Base-by-base conservation (phyloP, 73 alveolate species). In the Durusdinium trenchii region DNA sequence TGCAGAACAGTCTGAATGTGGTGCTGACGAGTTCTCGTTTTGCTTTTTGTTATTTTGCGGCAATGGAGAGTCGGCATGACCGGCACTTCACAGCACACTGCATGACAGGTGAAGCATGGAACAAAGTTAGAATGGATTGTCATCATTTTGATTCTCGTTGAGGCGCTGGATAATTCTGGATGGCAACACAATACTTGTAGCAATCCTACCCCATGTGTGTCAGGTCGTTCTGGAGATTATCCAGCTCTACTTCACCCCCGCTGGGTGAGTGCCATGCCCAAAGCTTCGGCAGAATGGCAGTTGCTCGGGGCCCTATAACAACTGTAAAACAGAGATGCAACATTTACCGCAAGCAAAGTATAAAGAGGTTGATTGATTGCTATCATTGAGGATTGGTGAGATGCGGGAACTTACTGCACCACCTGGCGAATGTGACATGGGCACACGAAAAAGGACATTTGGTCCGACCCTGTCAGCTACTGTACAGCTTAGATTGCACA, bases 161-260 rank as follows among this genome's bases (percentile, higher is more conserved):
- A 94, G 99, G 99, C 83, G 30, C 26, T 42, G 45, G 89, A 23
- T 23, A 78, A 10, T 57, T 57, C 69, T 12, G 1, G 18, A 23
- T 0, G n/a, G 30, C 73, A 60, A 60, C 18, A 60, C 18, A 60
- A 60, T 1, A n/a, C n/a, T n/a, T n/a, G n/a, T n/a, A n/a, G n/a
- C n/a, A n/a, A n/a, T n/a, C n/a, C n/a, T n/a, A n/a, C 57, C 0
- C 61, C 16, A 43, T 3, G n/a, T 6, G 10, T 23, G 28, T 30
- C 75, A 89, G 96, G 96, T 89, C 36, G 96, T 89, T 45, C 86
- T 89, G 86, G 96, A 89, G 67, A 89, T 89, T 86, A 89, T 89
- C 96, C 96, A 89, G 96, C 96, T 89, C 26, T 89, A 89, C 96
- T 89, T 89, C 86, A 89, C 96, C 38, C 96, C 96, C 46, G 82